These are phyloP conservation scores for Talaromyces pinophilus DNA, from an alignment of 2,329 filamentous ascomycete genomes.

Conservation along the genomic window DNA sequence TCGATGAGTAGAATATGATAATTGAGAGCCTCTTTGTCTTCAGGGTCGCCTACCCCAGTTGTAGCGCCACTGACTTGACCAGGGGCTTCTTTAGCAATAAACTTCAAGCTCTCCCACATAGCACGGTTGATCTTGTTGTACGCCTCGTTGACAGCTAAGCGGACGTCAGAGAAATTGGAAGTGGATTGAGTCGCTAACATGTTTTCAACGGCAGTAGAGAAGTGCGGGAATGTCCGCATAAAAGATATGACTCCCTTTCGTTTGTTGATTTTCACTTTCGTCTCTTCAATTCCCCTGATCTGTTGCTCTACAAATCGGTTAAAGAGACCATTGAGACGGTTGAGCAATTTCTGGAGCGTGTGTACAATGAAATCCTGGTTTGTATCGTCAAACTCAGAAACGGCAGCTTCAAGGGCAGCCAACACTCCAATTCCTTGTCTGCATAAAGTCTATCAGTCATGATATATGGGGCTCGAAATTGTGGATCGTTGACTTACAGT, in stretches of 20 bases:
- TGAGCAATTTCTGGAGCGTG: slow-evolving; percentile 76
- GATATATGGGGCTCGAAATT: slow-evolving; percentile 9
- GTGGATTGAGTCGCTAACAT: slow-evolving; percentile 62
- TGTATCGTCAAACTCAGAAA: slow-evolving; percentile 77
- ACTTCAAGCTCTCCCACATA: slow-evolving; percentile 96
- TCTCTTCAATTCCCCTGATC: slow-evolving; percentile 93
- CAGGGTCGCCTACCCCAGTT: slow-evolving; percentile 61
- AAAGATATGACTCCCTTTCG: slow-evolving; percentile 95
- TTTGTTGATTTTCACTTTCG: slow-evolving; percentile 98
- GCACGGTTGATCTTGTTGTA: slow-evolving; percentile 87
- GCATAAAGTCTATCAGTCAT: slow-evolving; percentile 26
- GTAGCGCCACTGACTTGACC: slow-evolving; percentile 56
- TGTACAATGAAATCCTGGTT: slow-evolving; percentile 90
- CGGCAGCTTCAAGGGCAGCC: slow-evolving; percentile 74
- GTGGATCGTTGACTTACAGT: slow-evolving; percentile 60
- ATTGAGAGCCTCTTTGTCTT: slow-evolving; percentile 96
- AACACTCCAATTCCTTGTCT: slow-evolving; percentile 89
- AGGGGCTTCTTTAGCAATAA: slow-evolving; percentile 76
- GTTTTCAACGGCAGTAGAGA: slow-evolving; percentile 79
- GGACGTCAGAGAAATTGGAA: slow-evolving; percentile 65
- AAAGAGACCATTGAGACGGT: slow-evolving; percentile 73
- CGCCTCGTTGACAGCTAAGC: slow-evolving; percentile 78
- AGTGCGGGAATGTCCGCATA: slow-evolving; percentile 88
- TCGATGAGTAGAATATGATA: slow-evolving; percentile 97
- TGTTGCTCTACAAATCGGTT: slow-evolving; percentile 91